Conservation (phyloP, 495 filamentous ascomycete species). For the Aspergillus sclerotioniger region DNA sequence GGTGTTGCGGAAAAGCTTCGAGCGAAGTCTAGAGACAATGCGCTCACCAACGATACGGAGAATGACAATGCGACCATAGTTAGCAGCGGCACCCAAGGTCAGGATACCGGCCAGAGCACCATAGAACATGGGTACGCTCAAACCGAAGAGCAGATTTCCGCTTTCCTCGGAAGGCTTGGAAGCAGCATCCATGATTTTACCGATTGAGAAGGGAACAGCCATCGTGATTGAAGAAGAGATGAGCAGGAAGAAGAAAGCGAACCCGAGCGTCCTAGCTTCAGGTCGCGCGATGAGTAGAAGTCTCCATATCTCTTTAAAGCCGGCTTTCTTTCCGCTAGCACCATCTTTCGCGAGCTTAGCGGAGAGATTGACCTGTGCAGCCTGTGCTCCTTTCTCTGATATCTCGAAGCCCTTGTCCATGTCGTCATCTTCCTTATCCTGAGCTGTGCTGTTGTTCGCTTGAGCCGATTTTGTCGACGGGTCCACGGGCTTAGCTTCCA, state of each 20-base stretch:
- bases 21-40: conserved; percentile 84
- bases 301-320: conserved; percentile 76
- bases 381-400: conserved; percentile 78
- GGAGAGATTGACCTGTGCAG: conserved; percentile 85
- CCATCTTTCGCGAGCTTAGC: conserved; percentile 84
- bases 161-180: conserved; percentile 54
- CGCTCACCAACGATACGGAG: conserved; percentile 94
- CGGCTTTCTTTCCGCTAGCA: conserved; percentile 57
- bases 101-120: conserved; percentile 67
- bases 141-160: conserved; percentile 62
- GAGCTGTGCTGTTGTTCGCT: conserved; percentile 13
- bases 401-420: conserved; percentile 59
- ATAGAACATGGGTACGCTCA: conserved; percentile 76
- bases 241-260: conserved; percentile 79
- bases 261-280: conserved; percentile 72
- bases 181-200: conserved; percentile 88
- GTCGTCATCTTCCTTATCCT: conserved; percentile 43
- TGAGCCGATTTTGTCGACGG: conserved; percentile 19
- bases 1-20: conserved; percentile 84
- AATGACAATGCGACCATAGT: conserved; percentile 91
- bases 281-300: conserved; percentile 85
- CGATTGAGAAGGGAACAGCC: conserved; percentile 93
- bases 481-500: conserved; percentile 27
- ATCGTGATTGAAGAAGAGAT: conserved; percentile 88
- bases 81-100: conserved; percentile 73